Percentiles rank a stretch among this genome's conserved stretches.
These are phyloP conservation scores for Sugiyamaella lignohabitans DNA, from an alignment of 805 yeast species.

Conservation along the genomic window DNA sequence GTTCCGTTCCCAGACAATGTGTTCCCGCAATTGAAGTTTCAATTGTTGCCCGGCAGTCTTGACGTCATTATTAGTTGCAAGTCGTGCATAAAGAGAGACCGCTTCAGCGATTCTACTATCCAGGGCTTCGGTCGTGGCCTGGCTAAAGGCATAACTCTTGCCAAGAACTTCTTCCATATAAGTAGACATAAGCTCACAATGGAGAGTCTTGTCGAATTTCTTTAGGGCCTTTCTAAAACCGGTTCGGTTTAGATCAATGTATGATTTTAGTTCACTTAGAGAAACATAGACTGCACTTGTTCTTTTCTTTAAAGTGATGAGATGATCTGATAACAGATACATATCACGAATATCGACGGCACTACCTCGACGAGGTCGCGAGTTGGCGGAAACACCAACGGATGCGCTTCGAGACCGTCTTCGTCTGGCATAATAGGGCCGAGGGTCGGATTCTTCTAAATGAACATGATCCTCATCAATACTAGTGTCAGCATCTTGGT, in stretches of 20 bases:
- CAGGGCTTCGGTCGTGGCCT: constrained; percentile 41
- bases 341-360: constrained; percentile 7
- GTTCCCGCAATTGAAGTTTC: constrained; percentile 66
- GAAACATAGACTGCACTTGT: constrained; percentile 61
- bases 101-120: constrained; percentile 49
- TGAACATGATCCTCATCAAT: background rate
- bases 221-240: constrained; percentile 88
- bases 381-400: constrained; percentile 5
- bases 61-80: constrained; percentile 37
- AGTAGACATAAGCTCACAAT: constrained; percentile 50
- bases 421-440: background rate
- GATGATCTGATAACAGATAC: constrained; percentile 36
- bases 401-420: constrained; percentile 1
- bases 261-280: constrained; percentile 77
- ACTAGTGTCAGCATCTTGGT: background rate
- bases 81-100: constrained; percentile 48
- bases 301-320: constrained; percentile 58
- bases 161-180: constrained; percentile 44
- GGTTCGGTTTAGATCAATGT: constrained; percentile 73
- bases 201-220: constrained; percentile 81
- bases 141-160: constrained; percentile 51
- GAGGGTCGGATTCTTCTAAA: constrained; percentile 3
- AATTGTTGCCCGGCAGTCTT: constrained; percentile 44
- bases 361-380: constrained; percentile 7
- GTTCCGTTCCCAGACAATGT: constrained; percentile 94